Base-by-base conservation (phyloP, 768 basidiomycete genomes). In the Ephemerocybe angulata region DNA sequence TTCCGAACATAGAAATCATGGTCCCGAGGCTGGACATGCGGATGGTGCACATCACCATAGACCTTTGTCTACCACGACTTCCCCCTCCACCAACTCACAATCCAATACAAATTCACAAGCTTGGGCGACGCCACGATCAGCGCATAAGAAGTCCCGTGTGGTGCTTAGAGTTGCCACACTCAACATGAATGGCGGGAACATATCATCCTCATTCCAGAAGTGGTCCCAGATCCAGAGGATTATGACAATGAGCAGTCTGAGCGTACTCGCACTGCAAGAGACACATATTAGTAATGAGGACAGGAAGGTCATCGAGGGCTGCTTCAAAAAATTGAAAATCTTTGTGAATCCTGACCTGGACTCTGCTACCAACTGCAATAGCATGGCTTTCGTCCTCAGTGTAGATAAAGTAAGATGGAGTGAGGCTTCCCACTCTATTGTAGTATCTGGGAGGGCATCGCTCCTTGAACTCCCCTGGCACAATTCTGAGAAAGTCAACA, bases 311-410 rank as follows among this genome's bases (percentile, higher is more conserved):
- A 49, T 56, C 3, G 40, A 30, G 19, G 22, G 12, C 6, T 8
- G 30, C 8, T 47, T 33, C 41, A 19, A 51, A 12, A 17, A 37
- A 12, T 5, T 56, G 13, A 30, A 51, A 43, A 37, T 56, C 8
- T 17, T 51, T 12, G 30, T 29, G 17, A n/a, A 35, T 22, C 15
- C 25, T 3, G 19, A 30, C 19, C 38, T n/a, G 13, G 21, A 27
- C 5, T 6, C 30, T 3, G 38, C 63, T 13, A 67, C 60, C 24
- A 54, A 62, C 1, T 57, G 52, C 54, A 35, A 22, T 11, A 72
- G 72, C 31, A 64, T 74, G 3, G 74, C 72, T 1, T 53, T 74
- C 1, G 60, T 72, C 0, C 44, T 76, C 7, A 73, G 75, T 50
- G 73, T 66, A 57, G 30, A 60, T 8, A 25, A 64, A 2, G 62